phyloP scores from a whole-genome alignment of 2,329 filamentous ascomycete species.

The Cladosporium sp. region DNA sequence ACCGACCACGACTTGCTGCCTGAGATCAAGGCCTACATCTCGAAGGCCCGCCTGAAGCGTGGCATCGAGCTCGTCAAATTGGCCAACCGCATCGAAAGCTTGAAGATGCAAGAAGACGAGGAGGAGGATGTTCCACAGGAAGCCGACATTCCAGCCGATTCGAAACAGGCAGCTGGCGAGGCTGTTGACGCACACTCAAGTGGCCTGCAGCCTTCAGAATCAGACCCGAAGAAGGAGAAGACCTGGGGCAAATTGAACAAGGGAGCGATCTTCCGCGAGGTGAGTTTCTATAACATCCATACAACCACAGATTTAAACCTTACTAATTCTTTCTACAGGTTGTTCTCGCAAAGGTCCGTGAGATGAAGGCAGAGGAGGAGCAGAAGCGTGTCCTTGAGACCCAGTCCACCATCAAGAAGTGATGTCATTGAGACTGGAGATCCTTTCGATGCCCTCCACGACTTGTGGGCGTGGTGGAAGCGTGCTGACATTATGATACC shows the following conservation, averaged over 20 bases:
- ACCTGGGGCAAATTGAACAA: slow-evolving; percentile 62
- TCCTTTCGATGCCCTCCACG: background rate
- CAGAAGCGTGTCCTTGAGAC: slow-evolving; percentile 31
- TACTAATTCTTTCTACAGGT: slow-evolving; percentile 31
- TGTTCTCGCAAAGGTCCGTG: slow-evolving; percentile 87
- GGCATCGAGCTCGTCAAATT: slow-evolving; percentile 97
- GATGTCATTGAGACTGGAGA: background rate
- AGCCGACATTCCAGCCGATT: slow-evolving; percentile 63
- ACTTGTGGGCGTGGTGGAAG: background rate
- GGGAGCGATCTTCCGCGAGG: slow-evolving; percentile 84
- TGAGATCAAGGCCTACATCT: slow-evolving; percentile 92
- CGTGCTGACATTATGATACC: slow-evolving; percentile 6
- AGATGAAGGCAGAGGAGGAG: slow-evolving; percentile 86
- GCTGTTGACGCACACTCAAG: slow-evolving; percentile 39
- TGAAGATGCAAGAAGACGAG: slow-evolving; percentile 92
- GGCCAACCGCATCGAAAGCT: slow-evolving; percentile 88
- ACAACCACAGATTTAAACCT: background rate
- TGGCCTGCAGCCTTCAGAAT: slow-evolving; percentile 30
- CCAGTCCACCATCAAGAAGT: slow-evolving; percentile 11
- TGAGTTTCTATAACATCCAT: slow-evolving; percentile 42
- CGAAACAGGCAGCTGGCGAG: slow-evolving; percentile 58
- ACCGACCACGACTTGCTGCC: slow-evolving; percentile 96
- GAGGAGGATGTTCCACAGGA: slow-evolving; percentile 66
- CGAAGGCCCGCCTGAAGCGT: slow-evolving; percentile 84
- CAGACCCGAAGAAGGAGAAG: slow-evolving; percentile 45